Base-by-base conservation (phyloP, 192 early-diverging fungal species). In the Cetraspora pellucida region DNA sequence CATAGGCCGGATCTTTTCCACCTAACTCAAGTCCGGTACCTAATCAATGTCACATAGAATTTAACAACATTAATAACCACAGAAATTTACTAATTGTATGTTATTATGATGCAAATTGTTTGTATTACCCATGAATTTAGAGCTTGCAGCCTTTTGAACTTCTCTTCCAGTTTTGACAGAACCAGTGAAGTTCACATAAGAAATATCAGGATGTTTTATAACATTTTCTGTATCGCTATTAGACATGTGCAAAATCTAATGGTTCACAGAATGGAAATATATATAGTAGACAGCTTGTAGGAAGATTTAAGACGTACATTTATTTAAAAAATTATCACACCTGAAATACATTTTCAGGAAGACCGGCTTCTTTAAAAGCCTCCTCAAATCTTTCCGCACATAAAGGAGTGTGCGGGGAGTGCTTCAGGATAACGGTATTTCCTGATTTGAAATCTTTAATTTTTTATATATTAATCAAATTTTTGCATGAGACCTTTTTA, bases 1-100 rank as follows among this genome's bases (percentile, higher is more conserved):
- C 92, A 68, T 94, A 94, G 17, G 93, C 92, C 11, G 94, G 89
- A 80, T 94, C 92, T 78, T 95, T 95, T 17, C 94, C 94, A 27
- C 94, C 94, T 5, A 95, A 85, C 55, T 95, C 94, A 66, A 95
- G 82, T 3, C 88, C 90, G 25, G 91, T 88, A 9, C 85, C 89
- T 89, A 69, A 44, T n/a, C 5, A 25, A 61, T 44, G 47, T 4
- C 81, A 21, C 16, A 45, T 59, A 21, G 21, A 77, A 66, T 25
- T 6, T n/a, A 11, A 25, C 4, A n/a, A 14, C 17, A 44, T 8
- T 27, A 23, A n/a, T 37, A 13, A 58, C 2, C 8, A 6, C 58
- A 67, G 37, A 13, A 10, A 14, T 17, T 10, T n/a, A n/a, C n/a
- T n/a, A n/a, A 14, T 57, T 3, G n/a, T 14, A 58, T 72, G 43